Base-by-base conservation (phyloP, 2,329 filamentous ascomycete genomes). In the Stylonectria norvegica region DNA sequence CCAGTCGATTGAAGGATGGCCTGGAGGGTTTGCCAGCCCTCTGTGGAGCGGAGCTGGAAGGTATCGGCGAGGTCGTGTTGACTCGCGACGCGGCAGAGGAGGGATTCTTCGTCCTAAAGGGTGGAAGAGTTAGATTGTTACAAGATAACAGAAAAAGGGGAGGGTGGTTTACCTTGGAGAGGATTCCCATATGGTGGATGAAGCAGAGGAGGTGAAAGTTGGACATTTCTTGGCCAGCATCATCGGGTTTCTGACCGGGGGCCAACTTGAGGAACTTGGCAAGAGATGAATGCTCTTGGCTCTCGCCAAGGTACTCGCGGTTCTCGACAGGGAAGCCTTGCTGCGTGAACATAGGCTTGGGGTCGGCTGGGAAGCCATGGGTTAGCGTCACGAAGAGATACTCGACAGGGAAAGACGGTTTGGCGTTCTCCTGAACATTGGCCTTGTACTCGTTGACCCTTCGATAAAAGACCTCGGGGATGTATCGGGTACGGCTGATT, bases 161-260 rank as follows among this genome's bases (percentile, higher is more conserved):
- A 19, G 15, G n/a, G 10, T 19, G 18, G 6, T 5, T 58, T 71
- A 95, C 93, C 82, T 94, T 89, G 62, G 79, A 88, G 27, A 98
- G 73, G 27, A 95, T 82, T 29, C 82, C 83, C 67, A 95, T 80
- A 30, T 79, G 77, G 58, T 86, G 85, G 43, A 98, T 73, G 67
- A 89, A 97, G 65, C 81, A 85, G n/a, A 98, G 74, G 12, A 97
- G 74, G 62, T 98, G 93, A 64, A 98, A 98, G 66, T 97, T 90
- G 5, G 90, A 95, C 10, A 95, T 75, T 17, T 82, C 79, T 25
- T 81, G 72, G 20, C 85, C 78, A 11, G 79, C 79, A 47, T 79
- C 70, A 38, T 71, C 76, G 12, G 78, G 69, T 41, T 83, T 79
- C 46, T 80, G 80, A 28, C 74, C 75, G 14, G 72, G 69, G 33